Evolutionary conservation across 805 yeast genomes (phyloP), one percentile per base, ranked within the genome.

Genomic region (Myxozyma neglecta): DNA sequence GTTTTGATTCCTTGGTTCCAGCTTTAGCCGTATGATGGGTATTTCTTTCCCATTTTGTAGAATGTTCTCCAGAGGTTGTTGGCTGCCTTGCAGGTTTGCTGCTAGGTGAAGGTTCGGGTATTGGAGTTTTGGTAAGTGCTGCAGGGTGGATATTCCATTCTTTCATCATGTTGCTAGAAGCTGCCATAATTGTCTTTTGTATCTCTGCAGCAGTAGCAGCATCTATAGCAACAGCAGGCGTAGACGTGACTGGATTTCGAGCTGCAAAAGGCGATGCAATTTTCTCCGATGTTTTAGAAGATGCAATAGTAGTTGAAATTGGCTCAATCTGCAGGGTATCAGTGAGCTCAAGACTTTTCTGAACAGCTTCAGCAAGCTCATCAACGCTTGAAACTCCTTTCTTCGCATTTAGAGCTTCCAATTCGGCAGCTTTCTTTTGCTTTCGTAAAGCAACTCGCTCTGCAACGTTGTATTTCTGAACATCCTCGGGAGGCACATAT

Each of bases 401-500:
- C n/a, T 32, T 50, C 34, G 35, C 57, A 46, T 42, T 47, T 13
- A 13, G 29, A 11, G 20, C 42, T 29, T 42, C 34, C 18, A 34
- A 34, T 48, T 63, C 65, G 13, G 49, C 49, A 4, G 57, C 65
- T 5, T 57, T n/a, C 32, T 66, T 51, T 45, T 55, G 52, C 20
- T 52, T 60, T 9, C 67, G 57, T 18, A 40, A 11, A 11, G 43
- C 40, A 7, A 64, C 57, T 11, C 68, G 39, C 50, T 63, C 64
- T 14, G 61, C 64, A 16, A 44, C 59, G 24, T 64, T 64, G 32
- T 62, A 65, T 46, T 55, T 59, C 24, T 65, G 60, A 18, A 66
- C 67, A 44, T 73, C 74, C 42, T 73, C 75, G 10, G 48, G 45
- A 6, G 75, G 75, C 2, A 64, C 56, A 55, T 47, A 73, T 4